phyloP scores from a whole-genome alignment of 2,329 filamentous ascomycete species.

The Cadophora luteo-olivacea region DNA sequence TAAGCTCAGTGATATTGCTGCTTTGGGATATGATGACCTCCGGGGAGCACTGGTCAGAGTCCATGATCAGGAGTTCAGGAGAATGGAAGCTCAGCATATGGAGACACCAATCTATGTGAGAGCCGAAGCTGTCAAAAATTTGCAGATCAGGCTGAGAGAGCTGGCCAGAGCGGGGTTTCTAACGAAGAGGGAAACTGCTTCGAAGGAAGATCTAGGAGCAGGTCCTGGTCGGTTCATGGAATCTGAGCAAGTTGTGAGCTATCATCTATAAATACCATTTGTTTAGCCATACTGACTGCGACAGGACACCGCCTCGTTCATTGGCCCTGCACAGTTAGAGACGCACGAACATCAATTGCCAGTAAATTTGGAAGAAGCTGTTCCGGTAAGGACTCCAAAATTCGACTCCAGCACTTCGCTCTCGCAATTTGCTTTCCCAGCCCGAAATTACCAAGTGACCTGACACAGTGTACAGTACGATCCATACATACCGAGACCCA shows the following conservation, averaged over 20 bases:
- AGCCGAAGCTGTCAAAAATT: neutral
- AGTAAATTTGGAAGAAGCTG: neutral
- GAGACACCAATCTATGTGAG: neutral
- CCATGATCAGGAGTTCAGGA: neutral
- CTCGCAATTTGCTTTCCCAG: neutral
- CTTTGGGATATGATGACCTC: neutral
- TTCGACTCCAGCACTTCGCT: no score
- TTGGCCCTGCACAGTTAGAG: no score
- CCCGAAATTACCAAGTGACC: neutral
- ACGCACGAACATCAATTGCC: neutral
- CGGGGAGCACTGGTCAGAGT: neutral
- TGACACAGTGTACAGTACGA: neutral
- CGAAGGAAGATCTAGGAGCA: neutral
- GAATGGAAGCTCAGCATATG: neutral
- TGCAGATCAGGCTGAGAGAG: neutral
- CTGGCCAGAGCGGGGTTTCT: neutral
- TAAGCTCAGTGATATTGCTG: neutral
- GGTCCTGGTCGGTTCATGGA: neutral
- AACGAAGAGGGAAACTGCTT: neutral
- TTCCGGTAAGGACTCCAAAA: no score
- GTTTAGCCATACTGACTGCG: neutral
- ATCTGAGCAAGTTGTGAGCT: neutral
- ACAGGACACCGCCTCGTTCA: no score
- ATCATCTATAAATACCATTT: no score
- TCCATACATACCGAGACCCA: neutral